Evolutionary conservation across 148 eudicot genomes (phyloP).

Genomic region (Persicaria maculosa): DNA sequence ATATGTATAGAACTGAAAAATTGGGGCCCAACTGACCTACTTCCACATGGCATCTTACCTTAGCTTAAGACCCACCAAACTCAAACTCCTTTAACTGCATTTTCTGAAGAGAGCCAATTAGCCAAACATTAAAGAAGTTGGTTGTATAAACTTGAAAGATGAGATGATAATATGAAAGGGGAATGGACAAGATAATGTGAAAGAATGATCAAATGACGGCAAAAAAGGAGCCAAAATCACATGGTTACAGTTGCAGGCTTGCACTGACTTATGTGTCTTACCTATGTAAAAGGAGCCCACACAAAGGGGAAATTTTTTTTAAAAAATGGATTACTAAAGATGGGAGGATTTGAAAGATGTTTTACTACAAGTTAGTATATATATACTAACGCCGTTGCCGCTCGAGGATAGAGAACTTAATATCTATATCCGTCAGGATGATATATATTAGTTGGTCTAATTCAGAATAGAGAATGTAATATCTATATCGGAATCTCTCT

Average conservation of each 20-base stretch:
- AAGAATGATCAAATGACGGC: conserved; percentile 7
- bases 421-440: no score
- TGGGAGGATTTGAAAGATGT: not conserved
- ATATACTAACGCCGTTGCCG: no score
- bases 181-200: not conserved
- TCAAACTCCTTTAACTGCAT: not conserved
- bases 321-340: not conserved
- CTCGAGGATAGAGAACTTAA: no score
- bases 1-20: not conserved
- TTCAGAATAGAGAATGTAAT: no score
- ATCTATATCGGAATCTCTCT: no score
- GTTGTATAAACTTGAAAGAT: not conserved
- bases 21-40: conserved; percentile 1
- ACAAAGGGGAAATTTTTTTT: not conserved
- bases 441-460: no score
- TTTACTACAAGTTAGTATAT: not conserved
- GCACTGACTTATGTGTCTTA: not conserved
- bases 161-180: not conserved
- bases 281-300: conserved; percentile 6
- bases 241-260: conserved; percentile 3
- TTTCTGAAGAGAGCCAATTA: not conserved
- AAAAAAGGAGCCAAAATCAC: conserved; percentile 7
- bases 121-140: not conserved
- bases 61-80: not conserved
- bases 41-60: not conserved